phyloP scores from a whole-genome alignment of 1,139 yeast genomes.

The Geotrichum phurueaensis region DNA sequence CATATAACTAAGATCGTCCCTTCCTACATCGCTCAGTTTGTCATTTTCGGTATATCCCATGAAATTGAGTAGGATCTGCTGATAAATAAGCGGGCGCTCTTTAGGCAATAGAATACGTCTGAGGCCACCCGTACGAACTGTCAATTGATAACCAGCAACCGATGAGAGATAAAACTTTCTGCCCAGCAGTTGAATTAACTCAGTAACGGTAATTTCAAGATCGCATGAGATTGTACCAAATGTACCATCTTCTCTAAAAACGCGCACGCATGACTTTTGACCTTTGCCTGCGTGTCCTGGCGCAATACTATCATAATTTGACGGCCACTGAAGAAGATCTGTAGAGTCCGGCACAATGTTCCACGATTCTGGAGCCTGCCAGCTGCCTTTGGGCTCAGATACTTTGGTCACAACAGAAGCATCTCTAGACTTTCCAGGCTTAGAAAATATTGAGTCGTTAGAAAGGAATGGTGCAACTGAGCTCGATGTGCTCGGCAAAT shows the following conservation, averaged over 20 bases:
- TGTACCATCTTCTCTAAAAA: constrained; percentile 74
- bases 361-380: constrained; percentile 19
- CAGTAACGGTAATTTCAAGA: constrained; percentile 69
- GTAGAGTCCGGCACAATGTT: constrained; percentile 16
- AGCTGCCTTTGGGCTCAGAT: constrained; percentile 8
- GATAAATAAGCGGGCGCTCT: constrained; percentile 75
- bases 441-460: neutral
- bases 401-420: neutral
- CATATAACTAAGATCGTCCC: constrained; percentile 80
- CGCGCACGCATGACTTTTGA: constrained; percentile 45
- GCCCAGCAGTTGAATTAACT: constrained; percentile 60
- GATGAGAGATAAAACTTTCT: constrained; percentile 72
- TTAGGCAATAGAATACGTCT: constrained; percentile 66
- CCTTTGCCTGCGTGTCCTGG: constrained; percentile 15
- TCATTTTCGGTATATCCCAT: constrained; percentile 81
- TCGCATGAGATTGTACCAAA: constrained; percentile 76
- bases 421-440: neutral
- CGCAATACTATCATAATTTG: constrained; percentile 12
- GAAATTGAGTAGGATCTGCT: constrained; percentile 62
- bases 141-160: constrained; percentile 65
- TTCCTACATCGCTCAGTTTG: constrained; percentile 68
- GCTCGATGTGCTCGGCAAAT: neutral
- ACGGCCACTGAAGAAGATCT: constrained; percentile 9
- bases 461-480: neutral
- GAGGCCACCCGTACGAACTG: constrained; percentile 73